Base-by-base conservation (phyloP, 2,329 filamentous ascomycete genomes). In the Macroventuria anomochaeta region DNA sequence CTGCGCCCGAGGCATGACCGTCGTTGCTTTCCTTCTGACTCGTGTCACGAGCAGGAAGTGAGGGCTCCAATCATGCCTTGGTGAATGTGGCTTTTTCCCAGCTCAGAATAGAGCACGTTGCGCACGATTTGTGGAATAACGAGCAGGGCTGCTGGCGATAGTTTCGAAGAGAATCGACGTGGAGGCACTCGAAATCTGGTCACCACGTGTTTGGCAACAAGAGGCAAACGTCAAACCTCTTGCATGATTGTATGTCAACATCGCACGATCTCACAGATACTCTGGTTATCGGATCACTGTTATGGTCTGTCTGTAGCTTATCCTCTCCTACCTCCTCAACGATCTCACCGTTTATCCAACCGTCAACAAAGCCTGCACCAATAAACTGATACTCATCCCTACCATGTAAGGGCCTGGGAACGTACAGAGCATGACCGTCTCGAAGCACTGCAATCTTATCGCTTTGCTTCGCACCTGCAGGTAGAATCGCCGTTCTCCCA, bases 1-100 rank as follows among this genome's bases (percentile, higher is more conserved):
- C 49, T 59, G 62, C 10, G 41, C 23, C 23, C 1, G 42, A n/a
- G 32, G 58, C 43, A 37, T 58, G 55, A 60, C 53, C 36, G 44
- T 21, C 28, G 28, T 40, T 23, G n/a, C 33, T 11, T n/a, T 25
- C 42, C 25, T 8, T 25, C 38, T 47, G 38, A 43, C 25, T 15
- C 11, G 26, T 17, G 34, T 48, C 51, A 39, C 43, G 21, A 44
- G 39, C 7, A 36, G 12, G 18, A 6, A 29, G 10, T 32, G 13
- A 15, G 10, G n/a, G 5, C 17, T 17, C n/a, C 3, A 18, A 23
- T 40, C n/a, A 15, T n/a, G n/a, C n/a, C n/a, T n/a, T n/a, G n/a
- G n/a, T n/a, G n/a, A n/a, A n/a, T n/a, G n/a, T n/a, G n/a, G n/a
- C n/a, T n/a, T 4, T 34, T 13, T 3, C 11, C 2, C 7, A 18